These are phyloP conservation scores for Suillus spraguei DNA, from an alignment of 768 basidiomycete species.

Conservation along the genomic window DNA sequence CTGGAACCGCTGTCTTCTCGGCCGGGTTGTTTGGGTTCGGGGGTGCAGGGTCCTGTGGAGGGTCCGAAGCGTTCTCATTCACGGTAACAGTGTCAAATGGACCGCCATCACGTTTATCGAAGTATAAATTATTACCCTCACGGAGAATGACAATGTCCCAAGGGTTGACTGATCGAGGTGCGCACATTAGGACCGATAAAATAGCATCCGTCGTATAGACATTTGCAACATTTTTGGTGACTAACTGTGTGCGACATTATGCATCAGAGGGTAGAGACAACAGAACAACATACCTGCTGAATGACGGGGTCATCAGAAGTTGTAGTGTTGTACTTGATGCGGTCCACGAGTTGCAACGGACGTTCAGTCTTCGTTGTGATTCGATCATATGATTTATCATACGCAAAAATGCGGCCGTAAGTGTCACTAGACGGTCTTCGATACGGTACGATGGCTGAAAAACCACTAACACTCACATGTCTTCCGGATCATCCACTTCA, in stretches of 20 bases:
- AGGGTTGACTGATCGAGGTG: slow-evolving; percentile 92
- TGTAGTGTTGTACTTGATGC: slow-evolving; percentile 96
- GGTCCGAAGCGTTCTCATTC: slow-evolving; percentile 97
- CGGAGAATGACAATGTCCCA: slow-evolving; percentile 98
- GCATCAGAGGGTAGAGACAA: slow-evolving; percentile 9
- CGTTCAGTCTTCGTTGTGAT: slow-evolving; percentile 92
- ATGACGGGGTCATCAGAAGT: slow-evolving; percentile 98
- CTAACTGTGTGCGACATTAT: slow-evolving; percentile 55
- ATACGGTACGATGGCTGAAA: neutral
- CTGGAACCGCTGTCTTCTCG: slow-evolving; percentile 64
- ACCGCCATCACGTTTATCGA: slow-evolving; percentile 97
- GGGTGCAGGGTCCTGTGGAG: slow-evolving; percentile 81
- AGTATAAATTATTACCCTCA: slow-evolving; percentile 90
- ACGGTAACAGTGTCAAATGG: slow-evolving; percentile 97
- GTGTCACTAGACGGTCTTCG: slow-evolving; percentile 53
- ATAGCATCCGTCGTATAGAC: slow-evolving; percentile 97
- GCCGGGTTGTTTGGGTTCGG: slow-evolving; percentile 76
- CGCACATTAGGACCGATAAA: slow-evolving; percentile 94
- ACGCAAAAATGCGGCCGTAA: slow-evolving; percentile 89
- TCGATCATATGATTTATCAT: slow-evolving; percentile 95
- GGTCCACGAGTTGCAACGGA: slow-evolving; percentile 89
- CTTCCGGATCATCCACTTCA: slow-evolving; percentile 92
- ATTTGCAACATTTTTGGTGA: slow-evolving; percentile 75
- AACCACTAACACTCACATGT: slow-evolving; percentile 61
- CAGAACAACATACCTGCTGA: slow-evolving; percentile 61